Evolutionary conservation across 306 rosid species (phyloP), one percentile per base, ranked within the genome.

Genomic region (Echinosophora koreensis): DNA sequence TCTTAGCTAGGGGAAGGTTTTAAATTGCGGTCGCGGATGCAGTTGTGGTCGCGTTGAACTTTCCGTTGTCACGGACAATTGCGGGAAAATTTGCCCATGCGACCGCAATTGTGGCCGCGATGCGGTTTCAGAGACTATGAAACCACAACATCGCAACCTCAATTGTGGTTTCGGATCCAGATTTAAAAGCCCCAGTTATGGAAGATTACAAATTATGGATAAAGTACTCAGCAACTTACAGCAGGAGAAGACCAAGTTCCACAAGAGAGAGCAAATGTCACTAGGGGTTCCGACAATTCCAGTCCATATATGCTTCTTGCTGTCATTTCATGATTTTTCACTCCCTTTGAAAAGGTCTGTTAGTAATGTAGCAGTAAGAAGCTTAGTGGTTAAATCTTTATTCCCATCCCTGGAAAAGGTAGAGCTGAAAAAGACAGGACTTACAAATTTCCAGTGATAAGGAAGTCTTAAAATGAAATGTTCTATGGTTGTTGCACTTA

Each of bases 221-320:
- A 8, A 73, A 66, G 38, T 70, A 37, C 32, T 49, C 6, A 74
- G 52, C 57, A 80, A 89, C 97, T 89, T 92, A 95, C 99, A 69
- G 92, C 92, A 42, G 99, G 99, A 77, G 99, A 95, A 68, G 99
- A 95, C 97, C 97, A 92, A 77, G 97, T 95, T 80, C 99, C 99
- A 86, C 94, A 84, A 70, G 97, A 95, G 42, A 95, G 92, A 41
- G 99, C 99, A 78, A 89, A 95, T 65, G 99, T 95, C 30, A 95
- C 97, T 62, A 95, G 79, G 4, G 99, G 97, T 80, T 95, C 99
- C n/a, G 99, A 89, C 65, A 95, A 64, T 86, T 95, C 99, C 83
- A 95, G 69, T 39, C 91, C 92, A 56, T 81, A 90, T 55, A 77
- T 79, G 83, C 92, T 90, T 86, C 94, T 92, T 52, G 87, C 86